Conservation (phyloP, 129 eudicot species). For the sunflower (Helianthus annuus) region DNA sequence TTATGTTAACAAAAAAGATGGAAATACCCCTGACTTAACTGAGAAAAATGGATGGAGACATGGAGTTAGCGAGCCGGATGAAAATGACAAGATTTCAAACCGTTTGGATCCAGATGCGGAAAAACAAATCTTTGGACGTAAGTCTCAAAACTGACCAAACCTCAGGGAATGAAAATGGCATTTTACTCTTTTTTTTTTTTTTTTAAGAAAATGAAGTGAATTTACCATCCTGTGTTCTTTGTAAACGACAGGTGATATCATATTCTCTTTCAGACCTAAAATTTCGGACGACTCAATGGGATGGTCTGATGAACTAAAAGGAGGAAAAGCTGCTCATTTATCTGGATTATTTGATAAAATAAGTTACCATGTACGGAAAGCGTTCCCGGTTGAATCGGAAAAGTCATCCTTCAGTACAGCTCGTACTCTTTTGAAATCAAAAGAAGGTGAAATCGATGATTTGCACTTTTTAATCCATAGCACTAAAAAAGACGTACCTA, state of each 20-base stretch:
- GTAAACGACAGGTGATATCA: constrained; percentile 72
- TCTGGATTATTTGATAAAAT: constrained; percentile 90
- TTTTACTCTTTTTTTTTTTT: too few species aligned
- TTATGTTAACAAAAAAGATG: too few species aligned
- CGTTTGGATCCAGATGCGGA: too few species aligned
- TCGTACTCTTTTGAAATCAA: constrained; percentile 52
- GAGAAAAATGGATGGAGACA: too few species aligned
- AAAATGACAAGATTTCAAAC: too few species aligned
- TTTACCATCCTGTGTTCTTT: constrained; percentile 12
- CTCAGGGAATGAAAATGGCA: too few species aligned
- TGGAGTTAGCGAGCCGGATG: too few species aligned
- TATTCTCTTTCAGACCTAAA: constrained; percentile 84
- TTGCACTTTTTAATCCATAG: constrained; percentile 76
- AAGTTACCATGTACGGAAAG: constrained; percentile 72
- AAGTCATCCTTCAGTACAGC: constrained; percentile 73
- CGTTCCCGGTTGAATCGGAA: constrained; percentile 59
- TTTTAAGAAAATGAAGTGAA: background rate
- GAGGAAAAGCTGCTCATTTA: constrained; percentile 81
- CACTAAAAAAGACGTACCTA: constrained; percentile 67
- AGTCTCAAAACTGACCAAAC: too few species aligned
- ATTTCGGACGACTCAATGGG: constrained; percentile 50
- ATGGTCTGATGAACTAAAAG: constrained; percentile 93
- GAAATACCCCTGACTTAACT: too few species aligned
- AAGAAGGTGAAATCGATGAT: constrained; percentile 45
- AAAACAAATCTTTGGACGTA: too few species aligned